Evolutionary conservation across 257 asterid genomes (phyloP).

Genomic region (Nicotiana sylvestris): DNA sequence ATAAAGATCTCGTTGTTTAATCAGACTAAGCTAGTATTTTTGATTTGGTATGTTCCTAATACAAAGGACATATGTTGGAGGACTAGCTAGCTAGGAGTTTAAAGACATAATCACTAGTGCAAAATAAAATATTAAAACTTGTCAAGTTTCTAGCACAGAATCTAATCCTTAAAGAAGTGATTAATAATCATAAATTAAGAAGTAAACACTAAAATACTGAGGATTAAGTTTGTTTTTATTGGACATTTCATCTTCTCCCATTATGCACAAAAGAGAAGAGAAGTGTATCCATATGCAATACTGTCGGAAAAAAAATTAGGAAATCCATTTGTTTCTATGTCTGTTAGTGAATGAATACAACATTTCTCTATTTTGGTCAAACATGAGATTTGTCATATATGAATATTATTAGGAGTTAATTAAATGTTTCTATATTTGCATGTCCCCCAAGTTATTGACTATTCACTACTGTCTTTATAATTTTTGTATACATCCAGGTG

Average conservation of each 20-base stretch:
- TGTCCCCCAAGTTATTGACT: background rate
- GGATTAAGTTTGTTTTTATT: background rate
- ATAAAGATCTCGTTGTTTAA: background rate
- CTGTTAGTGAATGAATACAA: background rate
- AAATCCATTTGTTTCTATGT: background rate
- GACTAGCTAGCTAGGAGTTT: background rate
- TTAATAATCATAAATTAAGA: background rate
- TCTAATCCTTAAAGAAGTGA: conserved; percentile 3
- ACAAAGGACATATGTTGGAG: background rate
- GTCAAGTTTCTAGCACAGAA: background rate
- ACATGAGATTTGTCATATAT: conserved; percentile 9
- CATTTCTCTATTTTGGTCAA: conserved; percentile 17
- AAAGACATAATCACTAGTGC: background rate
- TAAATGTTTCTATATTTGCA: background rate
- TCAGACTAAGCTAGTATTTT: background rate
- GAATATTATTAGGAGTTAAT: background rate
- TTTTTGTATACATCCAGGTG: background rate
- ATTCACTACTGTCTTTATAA: background rate
- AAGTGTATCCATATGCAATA: conserved; percentile 11
- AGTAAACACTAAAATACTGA: background rate
- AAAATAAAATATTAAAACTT: background rate
- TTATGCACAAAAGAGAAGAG: background rate
- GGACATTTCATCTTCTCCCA: conserved; percentile 11
- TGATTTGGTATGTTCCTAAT: background rate
- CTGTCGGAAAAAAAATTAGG: conserved; percentile 15